Evolutionary conservation across 768 basidiomycete species (phyloP), one percentile per base, ranked within the genome.

Genomic region (Collybia mongolica): DNA sequence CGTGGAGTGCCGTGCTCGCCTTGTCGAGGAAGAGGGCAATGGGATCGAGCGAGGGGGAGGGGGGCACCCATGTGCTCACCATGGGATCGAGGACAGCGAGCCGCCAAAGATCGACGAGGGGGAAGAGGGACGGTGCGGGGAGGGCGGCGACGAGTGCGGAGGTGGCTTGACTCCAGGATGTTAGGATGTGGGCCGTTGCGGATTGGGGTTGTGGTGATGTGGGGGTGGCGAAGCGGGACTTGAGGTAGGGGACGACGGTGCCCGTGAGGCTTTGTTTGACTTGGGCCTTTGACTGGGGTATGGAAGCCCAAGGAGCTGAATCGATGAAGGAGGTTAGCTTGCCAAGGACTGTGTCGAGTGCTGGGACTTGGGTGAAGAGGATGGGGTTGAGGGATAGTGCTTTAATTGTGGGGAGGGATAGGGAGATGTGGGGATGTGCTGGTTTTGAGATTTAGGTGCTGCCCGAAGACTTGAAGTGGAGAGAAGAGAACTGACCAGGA

Each of bases 71-170:
- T 0, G 66, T 62, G 0, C 79, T 75, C 15, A 84, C 78, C 1
- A 74, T 61, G 0, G 77, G 71, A 63, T 91, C 85, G 18, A 94
- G 77, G 15, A 90, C 63, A 0, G 85, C 86, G 8, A 94, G 74
- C 1, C 92, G 76, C 86, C 91, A 90, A 55, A 94, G 73, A 60
- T 96, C 93, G 9, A 84, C 77, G 4, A 94, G 62, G 0, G 93
- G 93, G 71, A 95, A 96, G 24, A 92, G 72, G 35, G 80, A 71
- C 7, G 75, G 72, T 0, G 73, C 48, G 0, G 80, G 74, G 1
- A 94, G 77, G 2, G 68, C 69, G 8, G 63, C 50, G 0, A 64
- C 61, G 1, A 92, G 65, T 0, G 65, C 59, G 5, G 55, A 59
- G 3, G 82, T 83, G 2, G 72, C 70, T 11, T 72, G 67, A 0